Percentiles rank a stretch among this genome's conserved stretches.
These are phyloP conservation scores for Daldinia vernicosa DNA, from an alignment of 495 filamentous ascomycete species.

Conservation along the genomic window DNA sequence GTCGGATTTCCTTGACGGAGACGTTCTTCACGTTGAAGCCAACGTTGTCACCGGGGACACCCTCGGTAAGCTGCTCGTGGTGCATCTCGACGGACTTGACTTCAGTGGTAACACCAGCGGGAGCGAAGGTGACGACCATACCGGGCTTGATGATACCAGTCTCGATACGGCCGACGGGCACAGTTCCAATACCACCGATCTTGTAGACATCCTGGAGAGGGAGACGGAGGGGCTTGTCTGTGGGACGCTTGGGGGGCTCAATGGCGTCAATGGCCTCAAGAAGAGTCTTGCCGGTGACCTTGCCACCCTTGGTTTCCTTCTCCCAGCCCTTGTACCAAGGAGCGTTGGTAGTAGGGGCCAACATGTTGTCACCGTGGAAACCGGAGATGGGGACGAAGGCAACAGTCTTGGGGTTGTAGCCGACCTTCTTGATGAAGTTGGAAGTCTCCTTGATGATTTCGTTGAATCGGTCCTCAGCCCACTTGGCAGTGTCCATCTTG, in stretches of 20 bases:
- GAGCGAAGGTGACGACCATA: slow-evolving; percentile 97
- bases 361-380: slow-evolving; percentile 99
- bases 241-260: slow-evolving; percentile 89
- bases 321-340: slow-evolving; percentile 99
- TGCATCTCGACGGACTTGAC: slow-evolving; percentile 99
- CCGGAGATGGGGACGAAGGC: slow-evolving; percentile 99
- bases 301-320: slow-evolving; percentile 96
- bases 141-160: slow-evolving; percentile 97
- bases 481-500: slow-evolving; percentile 99
- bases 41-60: slow-evolving; percentile 98
- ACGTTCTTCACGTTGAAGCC: slow-evolving; percentile 99
- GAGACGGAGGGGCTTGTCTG: slow-evolving; percentile 98
- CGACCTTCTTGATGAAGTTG: slow-evolving; percentile 99
- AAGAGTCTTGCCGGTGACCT: slow-evolving; percentile 94
- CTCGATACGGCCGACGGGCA: slow-evolving; percentile 99
- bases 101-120: slow-evolving; percentile 99
- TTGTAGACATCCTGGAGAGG: slow-evolving; percentile 99
- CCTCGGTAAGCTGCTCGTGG: slow-evolving; percentile 98
- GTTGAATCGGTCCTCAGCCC: slow-evolving; percentile 94
- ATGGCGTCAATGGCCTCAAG: slow-evolving; percentile 99
- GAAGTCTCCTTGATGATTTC: slow-evolving; percentile 99
- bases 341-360: slow-evolving; percentile 89
- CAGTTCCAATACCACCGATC: slow-evolving; percentile 99
- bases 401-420: slow-evolving; percentile 98
- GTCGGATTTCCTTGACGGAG: slow-evolving; percentile 99